Evolutionary conservation across 106 monocot genomes (phyloP).

Genomic region (Dendrobium nobile): DNA sequence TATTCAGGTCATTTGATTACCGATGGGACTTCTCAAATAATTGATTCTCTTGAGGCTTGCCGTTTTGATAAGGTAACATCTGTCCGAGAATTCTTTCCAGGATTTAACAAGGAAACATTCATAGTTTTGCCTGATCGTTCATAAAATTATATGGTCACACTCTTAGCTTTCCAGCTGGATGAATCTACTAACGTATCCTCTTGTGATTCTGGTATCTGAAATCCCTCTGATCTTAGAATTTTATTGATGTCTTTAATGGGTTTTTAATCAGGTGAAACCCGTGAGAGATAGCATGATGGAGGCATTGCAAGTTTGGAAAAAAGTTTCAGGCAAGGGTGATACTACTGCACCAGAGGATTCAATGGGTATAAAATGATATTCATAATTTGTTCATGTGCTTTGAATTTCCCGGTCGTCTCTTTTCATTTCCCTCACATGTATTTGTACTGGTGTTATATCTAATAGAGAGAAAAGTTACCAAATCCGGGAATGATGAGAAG

Average conservation of each 20-base stretch:
- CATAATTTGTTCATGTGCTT: not conserved
- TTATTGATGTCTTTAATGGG: not conserved
- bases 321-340: conserved; percentile 40
- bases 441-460: not conserved
- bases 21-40: conserved; percentile 55
- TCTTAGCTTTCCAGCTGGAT: not conserved
- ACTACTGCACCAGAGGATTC: conserved; percentile 27
- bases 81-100: not conserved
- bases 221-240: not conserved
- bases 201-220: not conserved
- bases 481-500: conserved; percentile 30
- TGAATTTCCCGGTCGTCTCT: not conserved
- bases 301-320: conserved; percentile 70
- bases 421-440: not conserved
- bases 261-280: conserved; percentile 67
- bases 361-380: conserved; percentile 30
- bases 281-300: conserved; percentile 92
- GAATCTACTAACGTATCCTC: not conserved
- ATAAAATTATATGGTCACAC: not conserved
- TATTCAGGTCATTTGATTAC: conserved; percentile 59
- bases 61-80: conserved; percentile 90
- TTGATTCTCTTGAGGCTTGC: conserved; percentile 73
- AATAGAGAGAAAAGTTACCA: conserved; percentile 42
- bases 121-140: not conserved
- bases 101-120: not conserved